These are phyloP conservation scores for Salix arbutifolia DNA, from an alignment of 345 rosid species.

Conservation along the genomic window DNA sequence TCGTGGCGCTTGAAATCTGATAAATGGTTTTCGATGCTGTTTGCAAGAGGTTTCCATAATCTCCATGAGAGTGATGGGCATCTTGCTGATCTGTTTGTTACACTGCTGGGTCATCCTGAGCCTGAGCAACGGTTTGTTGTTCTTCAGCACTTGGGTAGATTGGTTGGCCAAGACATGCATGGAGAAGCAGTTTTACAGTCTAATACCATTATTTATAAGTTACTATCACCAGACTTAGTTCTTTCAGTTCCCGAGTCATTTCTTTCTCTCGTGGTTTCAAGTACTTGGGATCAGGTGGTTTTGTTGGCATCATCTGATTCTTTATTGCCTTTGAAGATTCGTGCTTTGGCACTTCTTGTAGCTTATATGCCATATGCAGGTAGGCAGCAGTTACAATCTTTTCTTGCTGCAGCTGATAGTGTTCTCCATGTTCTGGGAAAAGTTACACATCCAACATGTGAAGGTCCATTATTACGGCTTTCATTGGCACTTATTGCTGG, in stretches of 20 bases:
- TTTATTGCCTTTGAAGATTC: conserved; percentile 45
- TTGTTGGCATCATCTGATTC: conserved; percentile 61
- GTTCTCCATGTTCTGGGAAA: conserved; percentile 55
- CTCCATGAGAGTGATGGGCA: conserved; percentile 46
- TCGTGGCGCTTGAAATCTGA: conserved; percentile 69
- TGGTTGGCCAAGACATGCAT: conserved; percentile 53
- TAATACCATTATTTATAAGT: conserved; percentile 29
- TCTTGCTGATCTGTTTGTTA: conserved; percentile 49
- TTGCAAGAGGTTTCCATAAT: conserved; percentile 42
- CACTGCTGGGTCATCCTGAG: conserved; percentile 64
- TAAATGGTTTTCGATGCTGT: conserved; percentile 57
- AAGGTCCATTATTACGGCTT: conserved; percentile 57
- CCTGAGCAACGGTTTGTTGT: conserved; percentile 74
- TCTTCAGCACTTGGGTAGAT: conserved; percentile 57
- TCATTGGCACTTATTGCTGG: conserved; percentile 65
- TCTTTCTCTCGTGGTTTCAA: conserved; percentile 51
- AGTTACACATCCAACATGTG: conserved; percentile 44
- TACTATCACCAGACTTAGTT: conserved; percentile 33
- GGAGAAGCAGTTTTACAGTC: conserved; percentile 29
- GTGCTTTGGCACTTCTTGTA: conserved; percentile 63
- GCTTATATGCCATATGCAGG: conserved; percentile 58
- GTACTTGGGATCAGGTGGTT: conserved; percentile 67
- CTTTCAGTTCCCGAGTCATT: conserved; percentile 39
- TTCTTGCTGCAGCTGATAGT: conserved; percentile 58
- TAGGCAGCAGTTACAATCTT: conserved; percentile 52